Conservation (phyloP, 495 filamentous ascomycete genomes). For the Cercophora scortea region DNA sequence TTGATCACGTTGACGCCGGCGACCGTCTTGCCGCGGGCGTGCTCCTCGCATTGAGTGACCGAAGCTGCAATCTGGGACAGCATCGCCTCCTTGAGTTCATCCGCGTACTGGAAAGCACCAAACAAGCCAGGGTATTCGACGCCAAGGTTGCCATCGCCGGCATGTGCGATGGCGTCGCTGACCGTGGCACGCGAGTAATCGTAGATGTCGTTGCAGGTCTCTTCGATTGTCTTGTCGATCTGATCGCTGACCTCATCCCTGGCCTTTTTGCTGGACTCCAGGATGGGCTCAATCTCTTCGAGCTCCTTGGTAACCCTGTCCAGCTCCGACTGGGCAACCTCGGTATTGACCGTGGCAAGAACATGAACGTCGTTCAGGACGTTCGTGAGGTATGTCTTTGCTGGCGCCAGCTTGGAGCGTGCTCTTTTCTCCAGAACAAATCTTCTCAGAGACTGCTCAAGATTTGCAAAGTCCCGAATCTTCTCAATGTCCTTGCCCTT, state of each 20-base stretch:
- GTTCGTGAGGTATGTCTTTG: conserved; percentile 93
- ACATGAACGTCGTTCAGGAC: conserved; percentile 76
- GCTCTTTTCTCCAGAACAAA: conserved; percentile 97
- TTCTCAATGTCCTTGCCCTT: conserved; percentile 89
- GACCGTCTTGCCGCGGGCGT: conserved; percentile 70
- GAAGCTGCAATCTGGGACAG: conserved; percentile 73
- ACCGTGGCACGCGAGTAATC: conserved; percentile 68
- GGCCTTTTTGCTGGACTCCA: conserved; percentile 75
- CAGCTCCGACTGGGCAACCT: conserved; percentile 78
- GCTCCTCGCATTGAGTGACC: conserved; percentile 73
- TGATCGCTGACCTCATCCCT: conserved; percentile 74
- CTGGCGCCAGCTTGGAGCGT: conserved; percentile 89
- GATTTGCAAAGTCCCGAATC: conserved; percentile 75
- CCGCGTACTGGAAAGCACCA: conserved; percentile 82
- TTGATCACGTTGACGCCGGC: conserved; percentile 82
- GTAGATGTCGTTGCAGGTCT: conserved; percentile 77
- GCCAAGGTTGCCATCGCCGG: conserved; percentile 70
- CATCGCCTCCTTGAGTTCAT: conserved; percentile 88
- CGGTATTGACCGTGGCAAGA: conserved; percentile 78
- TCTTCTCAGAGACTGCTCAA: conserved; percentile 80
- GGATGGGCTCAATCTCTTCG: conserved; percentile 72
- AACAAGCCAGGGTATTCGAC: conserved; percentile 83
- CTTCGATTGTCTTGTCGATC: conserved; percentile 74
- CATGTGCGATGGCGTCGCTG: conserved; percentile 58
- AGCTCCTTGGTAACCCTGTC: conserved; percentile 76